Conservation (phyloP, 495 filamentous ascomycete genomes). For the Mytilinidion resinicola region DNA sequence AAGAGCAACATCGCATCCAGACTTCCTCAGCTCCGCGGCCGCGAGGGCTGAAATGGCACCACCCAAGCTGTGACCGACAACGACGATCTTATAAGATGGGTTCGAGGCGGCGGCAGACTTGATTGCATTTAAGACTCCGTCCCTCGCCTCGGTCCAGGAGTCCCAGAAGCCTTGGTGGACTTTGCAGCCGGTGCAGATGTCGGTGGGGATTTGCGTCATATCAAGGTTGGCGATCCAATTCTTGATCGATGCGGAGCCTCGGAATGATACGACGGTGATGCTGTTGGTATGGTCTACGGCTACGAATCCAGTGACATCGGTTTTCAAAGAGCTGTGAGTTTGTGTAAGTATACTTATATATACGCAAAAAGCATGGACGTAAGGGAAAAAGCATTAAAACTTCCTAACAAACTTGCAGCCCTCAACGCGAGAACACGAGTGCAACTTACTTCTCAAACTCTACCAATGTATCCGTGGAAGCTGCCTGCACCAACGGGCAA, state of each 20-base stretch:
- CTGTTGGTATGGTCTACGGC: constrained; percentile 57
- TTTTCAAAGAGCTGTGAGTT: constrained; percentile 40
- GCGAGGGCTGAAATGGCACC: constrained; percentile 60
- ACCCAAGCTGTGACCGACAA: constrained; percentile 66
- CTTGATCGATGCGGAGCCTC: constrained; percentile 53
- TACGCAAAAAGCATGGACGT: not conserved
- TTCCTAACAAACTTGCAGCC: not conserved
- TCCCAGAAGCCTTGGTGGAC: constrained; percentile 52
- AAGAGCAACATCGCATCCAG: constrained; percentile 41
- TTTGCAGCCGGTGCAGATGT: constrained; percentile 47
- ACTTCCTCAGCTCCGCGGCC: constrained; percentile 51
- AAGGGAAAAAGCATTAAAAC: not conserved
- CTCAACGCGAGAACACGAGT: not conserved
- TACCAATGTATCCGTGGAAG: constrained; percentile 47
- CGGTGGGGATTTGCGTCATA: constrained; percentile 35
- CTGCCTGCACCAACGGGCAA: constrained; percentile 56
- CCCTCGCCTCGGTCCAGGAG: constrained; percentile 46
- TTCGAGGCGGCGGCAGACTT: constrained; percentile 35
- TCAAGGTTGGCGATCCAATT: constrained; percentile 65
- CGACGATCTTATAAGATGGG: constrained; percentile 48
- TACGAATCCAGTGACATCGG: constrained; percentile 63
- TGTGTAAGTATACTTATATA: not conserved
- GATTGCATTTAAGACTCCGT: constrained; percentile 40
- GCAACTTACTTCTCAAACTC: constrained; percentile 55
- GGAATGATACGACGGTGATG: constrained; percentile 61